A percentile compares a stretch with the other conserved stretches of the same genome.
These are phyloP conservation scores for Cyclostephanos tholiformis DNA, from an alignment of 108 stramenopile genomes.

Conservation along the genomic window DNA sequence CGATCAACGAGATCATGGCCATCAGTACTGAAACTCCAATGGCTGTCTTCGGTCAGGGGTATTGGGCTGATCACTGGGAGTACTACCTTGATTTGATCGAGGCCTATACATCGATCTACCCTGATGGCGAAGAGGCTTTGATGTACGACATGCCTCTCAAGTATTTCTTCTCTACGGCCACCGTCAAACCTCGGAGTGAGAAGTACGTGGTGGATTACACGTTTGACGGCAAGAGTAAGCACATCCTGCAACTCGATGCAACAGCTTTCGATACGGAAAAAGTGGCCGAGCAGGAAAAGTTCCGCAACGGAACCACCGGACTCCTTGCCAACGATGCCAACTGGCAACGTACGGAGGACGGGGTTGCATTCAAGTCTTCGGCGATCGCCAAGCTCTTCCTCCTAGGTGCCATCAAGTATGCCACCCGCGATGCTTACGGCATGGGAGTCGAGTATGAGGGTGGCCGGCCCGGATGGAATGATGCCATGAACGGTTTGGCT, in stretches of 20 bases:
- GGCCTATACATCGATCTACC: constrained; percentile 89
- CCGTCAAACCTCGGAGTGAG: constrained; percentile 79
- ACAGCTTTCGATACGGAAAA: constrained; percentile 76
- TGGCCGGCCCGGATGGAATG: constrained; percentile 95
- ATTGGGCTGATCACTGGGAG: constrained; percentile 93
- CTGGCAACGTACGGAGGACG: constrained; percentile 82
- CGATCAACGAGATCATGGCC: constrained; percentile 74
- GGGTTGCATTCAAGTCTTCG: constrained; percentile 73
- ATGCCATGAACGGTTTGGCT: constrained; percentile 97
- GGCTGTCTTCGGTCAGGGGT: constrained; percentile 85
- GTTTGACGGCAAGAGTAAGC: constrained; percentile 80
- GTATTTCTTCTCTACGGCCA: constrained; percentile 92
- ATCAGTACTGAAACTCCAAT: constrained; percentile 72
- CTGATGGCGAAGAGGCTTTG: constrained; percentile 89
- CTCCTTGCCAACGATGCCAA: constrained; percentile 83
- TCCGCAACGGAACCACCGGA: constrained; percentile 77
- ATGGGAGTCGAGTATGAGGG: constrained; percentile 98
- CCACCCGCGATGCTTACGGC: constrained; percentile 94
- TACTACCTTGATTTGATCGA: constrained; percentile 94
- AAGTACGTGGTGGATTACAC: constrained; percentile 90
- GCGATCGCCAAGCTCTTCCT: constrained; percentile 83
- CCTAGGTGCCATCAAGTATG: constrained; percentile 86
- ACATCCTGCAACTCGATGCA: constrained; percentile 88
- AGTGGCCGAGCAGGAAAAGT: constrained; percentile 74
- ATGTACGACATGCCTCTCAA: constrained; percentile 89